These are phyloP conservation scores for Cystoderma amianthinum DNA, from an alignment of 768 basidiomycete species.

Conservation along the genomic window DNA sequence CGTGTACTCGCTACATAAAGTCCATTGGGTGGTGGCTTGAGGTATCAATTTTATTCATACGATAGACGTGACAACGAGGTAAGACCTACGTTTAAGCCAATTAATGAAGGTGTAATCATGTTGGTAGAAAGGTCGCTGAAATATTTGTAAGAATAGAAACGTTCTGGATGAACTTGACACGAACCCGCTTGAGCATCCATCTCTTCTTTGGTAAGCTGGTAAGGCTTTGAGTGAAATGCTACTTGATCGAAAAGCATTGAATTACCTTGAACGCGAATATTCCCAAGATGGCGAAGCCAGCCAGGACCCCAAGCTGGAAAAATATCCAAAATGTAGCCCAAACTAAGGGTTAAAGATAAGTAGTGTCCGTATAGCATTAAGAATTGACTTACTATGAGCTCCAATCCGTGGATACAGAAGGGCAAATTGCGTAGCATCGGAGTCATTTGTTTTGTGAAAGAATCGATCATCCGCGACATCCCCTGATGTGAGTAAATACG, in stretches of 20 bases:
- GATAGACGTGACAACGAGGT: too few species aligned
- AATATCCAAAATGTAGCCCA: constrained; percentile 86
- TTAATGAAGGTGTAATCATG: constrained; percentile 31
- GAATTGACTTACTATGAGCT: constrained; percentile 53
- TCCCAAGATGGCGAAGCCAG: constrained; percentile 75
- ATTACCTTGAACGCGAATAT: constrained; percentile 75
- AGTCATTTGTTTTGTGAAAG: constrained; percentile 92
- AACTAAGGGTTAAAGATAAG: constrained; percentile 32
- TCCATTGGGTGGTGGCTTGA: not conserved
- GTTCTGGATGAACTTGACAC: not conserved
- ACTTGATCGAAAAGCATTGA: constrained; percentile 5
- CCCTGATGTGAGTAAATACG: constrained; percentile 52
- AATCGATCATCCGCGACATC: constrained; percentile 92
- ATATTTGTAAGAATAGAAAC: not conserved
- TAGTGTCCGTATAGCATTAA: not conserved
- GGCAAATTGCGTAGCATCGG: constrained; percentile 86
- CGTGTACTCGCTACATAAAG: not conserved
- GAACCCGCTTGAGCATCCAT: constrained; percentile 72
- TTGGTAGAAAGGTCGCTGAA: constrained; percentile 58
- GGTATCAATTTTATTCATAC: too few species aligned
- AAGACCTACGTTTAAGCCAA: not conserved
- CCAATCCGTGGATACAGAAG: constrained; percentile 65
- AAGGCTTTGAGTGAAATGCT: not conserved
- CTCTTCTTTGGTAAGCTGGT: constrained; percentile 43
- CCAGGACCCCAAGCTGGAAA: constrained; percentile 69